phyloP scores from a whole-genome alignment of 169 alveolate genomes.

The Eimeria maxima region DNA sequence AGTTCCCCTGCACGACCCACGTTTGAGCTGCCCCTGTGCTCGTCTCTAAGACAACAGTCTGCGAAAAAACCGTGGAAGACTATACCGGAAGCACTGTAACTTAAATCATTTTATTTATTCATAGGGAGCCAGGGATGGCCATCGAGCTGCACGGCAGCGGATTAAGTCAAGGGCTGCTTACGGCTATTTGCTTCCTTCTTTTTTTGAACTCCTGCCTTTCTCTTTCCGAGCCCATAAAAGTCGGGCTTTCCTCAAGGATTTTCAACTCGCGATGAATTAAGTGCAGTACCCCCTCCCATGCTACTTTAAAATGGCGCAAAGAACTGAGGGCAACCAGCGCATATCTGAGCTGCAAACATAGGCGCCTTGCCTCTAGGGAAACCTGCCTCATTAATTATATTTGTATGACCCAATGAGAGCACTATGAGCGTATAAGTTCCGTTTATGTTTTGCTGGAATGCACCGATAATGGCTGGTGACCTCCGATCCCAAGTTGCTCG shows the following conservation, averaged over 20 bases:
- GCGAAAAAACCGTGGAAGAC: background rate
- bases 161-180: background rate
- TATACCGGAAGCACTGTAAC: no score
- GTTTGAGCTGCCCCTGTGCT: slow-evolving; percentile 74
- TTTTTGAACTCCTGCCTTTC: slow-evolving; percentile 73
- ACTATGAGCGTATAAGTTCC: no score
- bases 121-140: background rate
- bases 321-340: slow-evolving; percentile 37
- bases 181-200: slow-evolving; percentile 12
- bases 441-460: no score
- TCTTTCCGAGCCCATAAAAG: slow-evolving; percentile 55
- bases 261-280: slow-evolving; percentile 52
- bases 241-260: slow-evolving; percentile 43
- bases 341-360: no score
- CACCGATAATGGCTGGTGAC: background rate
- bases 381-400: background rate
- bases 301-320: slow-evolving; percentile 40
- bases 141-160: background rate
- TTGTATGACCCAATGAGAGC: background rate
- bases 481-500: background rate
- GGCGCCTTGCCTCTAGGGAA: background rate
- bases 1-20: slow-evolving; percentile 77
- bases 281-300: slow-evolving; percentile 79
- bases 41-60: slow-evolving; percentile 16
- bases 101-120: background rate